Base-by-base conservation (phyloP, 2,329 filamentous ascomycete species). In the Achaetomium macrosporum region DNA sequence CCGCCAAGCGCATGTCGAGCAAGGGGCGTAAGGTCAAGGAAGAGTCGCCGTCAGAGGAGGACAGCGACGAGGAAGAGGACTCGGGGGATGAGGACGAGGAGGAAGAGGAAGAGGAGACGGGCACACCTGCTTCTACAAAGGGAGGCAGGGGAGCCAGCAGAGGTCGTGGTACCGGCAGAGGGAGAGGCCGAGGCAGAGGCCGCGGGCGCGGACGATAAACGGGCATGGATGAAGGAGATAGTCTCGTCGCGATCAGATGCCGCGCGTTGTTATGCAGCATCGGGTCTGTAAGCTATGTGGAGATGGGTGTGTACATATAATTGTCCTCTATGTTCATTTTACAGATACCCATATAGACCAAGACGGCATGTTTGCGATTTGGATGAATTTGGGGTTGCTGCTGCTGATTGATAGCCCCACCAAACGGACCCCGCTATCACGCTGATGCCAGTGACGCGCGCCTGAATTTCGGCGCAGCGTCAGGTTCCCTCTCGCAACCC, bases 1-100 rank as follows among this genome's bases (percentile, higher is more conserved):
- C 74, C 54, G 68, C 71, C 57, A 74, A 75, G 60, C 71, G 74
- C 43, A 71, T 69, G 0, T 69, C 69, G 12, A 72, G 70, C 20
- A 72, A 73, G 48, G 71, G 69, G 12, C 57, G 62, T 8, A 74
- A 73, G 60, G 61, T 65, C 6, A 69, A 69, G 58, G 65, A 64
- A 43, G 69, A 69, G 49, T 67, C 67, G 13, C 62, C 64, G 41
- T 66, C 66, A n/a, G 69, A 68, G 16, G 65, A 64, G 7, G 67
- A 65, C n/a, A 62, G 61, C 41, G 56, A 47, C 1, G 68, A 66
- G 12, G 68, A 69, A 17, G 67, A 61, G 5, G 65, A 59, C 6
- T 63, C 65, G 0, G 68, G 65, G 2, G 73, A 69, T 3, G 73
- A 70, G 9, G 66, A 66, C 19, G 66, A 65, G 16, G 64, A 59